Evolutionary conservation across 208 protist genomes (phyloP), one percentile per base, ranked within the genome.

Genomic region (Trypanosoma avium): DNA sequence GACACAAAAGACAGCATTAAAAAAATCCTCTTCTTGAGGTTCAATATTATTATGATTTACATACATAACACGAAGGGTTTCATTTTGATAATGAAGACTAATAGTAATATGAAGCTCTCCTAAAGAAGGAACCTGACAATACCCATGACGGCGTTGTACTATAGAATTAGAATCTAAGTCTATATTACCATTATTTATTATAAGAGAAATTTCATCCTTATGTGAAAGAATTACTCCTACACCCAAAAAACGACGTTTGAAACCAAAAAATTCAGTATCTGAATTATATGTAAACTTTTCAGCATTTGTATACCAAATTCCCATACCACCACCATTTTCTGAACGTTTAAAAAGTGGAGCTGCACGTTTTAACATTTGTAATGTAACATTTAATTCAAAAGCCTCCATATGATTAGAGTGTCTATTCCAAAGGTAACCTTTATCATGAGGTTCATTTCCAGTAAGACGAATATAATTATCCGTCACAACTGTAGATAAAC

Each of bases 391-490:
- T 30, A 79, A 36, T 47, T 76, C 58, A 69, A 82, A 82, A 21
- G 64, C 49, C 0, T 64, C 62, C 58, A 82, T 71, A 7, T 56
- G 48, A 43, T 79, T 82, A 19, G 54, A 40, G 32, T 82, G 77
- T 24, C 67, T 32, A 65, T 82, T 82, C 77, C 77, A 79, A n/a
- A 82, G 42, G 47, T 71, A 82, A n/a, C 77, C 77, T 17, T 33
- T 67, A 17, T 47, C 50, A 27, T 58, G 30, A 22, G 67, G 40
- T 17, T 7, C 26, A 38, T 21, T 65, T n/a, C 40, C 61, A 2
- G 77, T 83, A n/a, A 83, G 62, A 32, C 73, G 67, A 22, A 83
- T 67, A 36, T 79, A 79, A 15, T 73, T 53, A 52, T 83, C 77
- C 22, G 77, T 83, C 21, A 79, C 73, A 38, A 83, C 73, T 1